A percentile compares a stretch with the other conserved stretches of the same genome.
phyloP scores from a whole-genome alignment of 805 yeast species.

The Candida glaebosa region DNA sequence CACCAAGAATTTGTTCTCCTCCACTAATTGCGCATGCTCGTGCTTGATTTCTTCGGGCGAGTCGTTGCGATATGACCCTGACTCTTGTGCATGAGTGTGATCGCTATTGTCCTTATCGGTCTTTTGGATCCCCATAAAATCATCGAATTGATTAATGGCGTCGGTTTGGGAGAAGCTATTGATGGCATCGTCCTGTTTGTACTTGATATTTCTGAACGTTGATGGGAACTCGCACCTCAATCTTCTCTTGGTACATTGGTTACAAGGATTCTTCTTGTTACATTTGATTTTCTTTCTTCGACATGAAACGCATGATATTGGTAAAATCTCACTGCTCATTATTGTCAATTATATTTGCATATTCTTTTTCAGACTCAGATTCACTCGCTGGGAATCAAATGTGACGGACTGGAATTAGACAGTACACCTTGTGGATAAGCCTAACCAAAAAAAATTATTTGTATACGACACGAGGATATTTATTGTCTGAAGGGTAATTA shows the following conservation, averaged over 20 bases:
- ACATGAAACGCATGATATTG: slow-evolving; percentile 36
- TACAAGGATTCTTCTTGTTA: slow-evolving; percentile 36
- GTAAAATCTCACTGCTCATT: slow-evolving; percentile 19
- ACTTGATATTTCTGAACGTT: slow-evolving; percentile 41
- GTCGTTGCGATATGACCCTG: too few species aligned
- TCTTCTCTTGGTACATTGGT: slow-evolving; percentile 35
- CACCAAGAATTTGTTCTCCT: not conserved
- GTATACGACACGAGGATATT: too few species aligned
- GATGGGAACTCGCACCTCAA: slow-evolving; percentile 45
- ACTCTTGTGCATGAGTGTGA: too few species aligned
- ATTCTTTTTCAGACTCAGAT: too few species aligned
- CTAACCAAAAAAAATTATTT: too few species aligned
- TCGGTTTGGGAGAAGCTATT: not conserved
- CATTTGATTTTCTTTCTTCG: slow-evolving; percentile 34
- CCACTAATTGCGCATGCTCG: not conserved
- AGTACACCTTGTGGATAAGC: too few species aligned
- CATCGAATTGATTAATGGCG: not conserved
- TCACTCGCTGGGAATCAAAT: too few species aligned
- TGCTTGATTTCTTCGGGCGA: too few species aligned
- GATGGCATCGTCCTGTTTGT: not conserved
- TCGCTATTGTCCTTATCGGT: too few species aligned
- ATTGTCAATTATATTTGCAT: too few species aligned
- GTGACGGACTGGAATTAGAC: too few species aligned
- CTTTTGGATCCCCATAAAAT: not conserved
- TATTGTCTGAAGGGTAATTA: too few species aligned